phyloP scores from a whole-genome alignment of 2,329 filamentous ascomycete species.

The Colletotrichum tamarilloi region DNA sequence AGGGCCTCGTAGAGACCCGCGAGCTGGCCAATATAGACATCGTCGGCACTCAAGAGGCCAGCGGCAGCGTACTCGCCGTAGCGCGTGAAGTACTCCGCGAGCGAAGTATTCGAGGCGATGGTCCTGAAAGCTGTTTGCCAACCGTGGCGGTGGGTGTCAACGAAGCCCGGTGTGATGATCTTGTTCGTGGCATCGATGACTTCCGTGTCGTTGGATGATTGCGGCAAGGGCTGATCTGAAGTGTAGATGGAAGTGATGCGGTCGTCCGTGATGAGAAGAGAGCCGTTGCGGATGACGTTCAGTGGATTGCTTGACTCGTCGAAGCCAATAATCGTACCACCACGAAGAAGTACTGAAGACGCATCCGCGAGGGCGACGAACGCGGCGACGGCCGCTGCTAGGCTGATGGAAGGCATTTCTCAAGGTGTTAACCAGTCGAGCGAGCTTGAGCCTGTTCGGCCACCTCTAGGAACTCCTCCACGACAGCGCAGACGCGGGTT shows the following conservation, averaged over 20 bases:
- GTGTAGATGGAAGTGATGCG: slow-evolving; percentile 47
- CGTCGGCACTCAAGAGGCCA: slow-evolving; percentile 50
- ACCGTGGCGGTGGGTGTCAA: slow-evolving; percentile 66
- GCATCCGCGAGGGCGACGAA: slow-evolving; percentile 22
- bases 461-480: too few species aligned
- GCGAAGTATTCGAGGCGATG: slow-evolving; percentile 60
- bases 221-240: neutral
- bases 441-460: too few species aligned
- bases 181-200: slow-evolving; percentile 60
- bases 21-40: slow-evolving; percentile 59
- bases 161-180: slow-evolving; percentile 65
- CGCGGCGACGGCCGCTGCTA: slow-evolving; percentile 11
- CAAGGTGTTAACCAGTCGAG: too few species aligned
- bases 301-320: slow-evolving; percentile 46
- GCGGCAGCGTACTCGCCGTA: slow-evolving; percentile 49
- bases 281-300: slow-evolving; percentile 52
- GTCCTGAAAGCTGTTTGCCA: slow-evolving; percentile 69
- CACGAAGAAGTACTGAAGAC: slow-evolving; percentile 42
- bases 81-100: slow-evolving; percentile 59
- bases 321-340: slow-evolving; percentile 56
- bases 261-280: slow-evolving; percentile 52
- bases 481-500: neutral
- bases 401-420: slow-evolving; percentile 3
- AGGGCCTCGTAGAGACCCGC: slow-evolving; percentile 60
- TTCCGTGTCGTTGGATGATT: slow-evolving; percentile 43